Conservation (phyloP, 495 filamentous ascomycete species). For the Friedmanniomyces simplex region DNA sequence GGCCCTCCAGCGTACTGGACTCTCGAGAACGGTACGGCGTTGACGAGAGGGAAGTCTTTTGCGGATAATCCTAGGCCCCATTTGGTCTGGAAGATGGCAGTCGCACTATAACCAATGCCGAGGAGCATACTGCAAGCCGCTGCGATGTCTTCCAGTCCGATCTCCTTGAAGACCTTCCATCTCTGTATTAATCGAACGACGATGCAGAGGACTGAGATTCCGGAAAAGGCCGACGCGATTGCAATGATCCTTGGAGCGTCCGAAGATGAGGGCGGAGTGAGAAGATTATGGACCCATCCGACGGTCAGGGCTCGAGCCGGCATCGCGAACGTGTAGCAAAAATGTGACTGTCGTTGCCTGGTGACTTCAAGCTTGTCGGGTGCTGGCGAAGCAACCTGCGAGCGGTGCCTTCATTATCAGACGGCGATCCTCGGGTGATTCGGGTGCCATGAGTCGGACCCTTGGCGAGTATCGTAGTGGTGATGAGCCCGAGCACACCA, state of each 20-base stretch:
- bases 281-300: slow-evolving; percentile 7
- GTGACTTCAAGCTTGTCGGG: too few species aligned
- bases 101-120: slow-evolving; percentile 1
- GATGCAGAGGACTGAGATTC: neutral
- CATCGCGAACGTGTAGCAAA: too few species aligned
- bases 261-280: neutral
- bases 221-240: neutral
- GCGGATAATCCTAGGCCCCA: slow-evolving; percentile 3
- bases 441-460: too few species aligned
- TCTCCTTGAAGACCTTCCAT: neutral
- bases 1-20: slow-evolving; percentile 9
- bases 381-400: too few species aligned
- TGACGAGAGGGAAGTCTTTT: slow-evolving; percentile 1
- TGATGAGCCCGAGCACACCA: too few species aligned
- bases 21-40: slow-evolving; percentile 1
- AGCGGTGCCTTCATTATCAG: too few species aligned
- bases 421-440: too few species aligned
- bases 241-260: slow-evolving; percentile 5
- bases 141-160: slow-evolving; percentile 6
- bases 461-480: too few species aligned
- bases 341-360: too few species aligned
- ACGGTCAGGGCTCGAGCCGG: neutral
- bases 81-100: slow-evolving; percentile 3
- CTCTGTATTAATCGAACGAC: neutral
- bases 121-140: neutral